A percentile compares a stretch with the other conserved stretches of the same genome.
These are phyloP conservation scores for Trametes elegans DNA, from an alignment of 768 basidiomycete genomes.

Conservation along the genomic window DNA sequence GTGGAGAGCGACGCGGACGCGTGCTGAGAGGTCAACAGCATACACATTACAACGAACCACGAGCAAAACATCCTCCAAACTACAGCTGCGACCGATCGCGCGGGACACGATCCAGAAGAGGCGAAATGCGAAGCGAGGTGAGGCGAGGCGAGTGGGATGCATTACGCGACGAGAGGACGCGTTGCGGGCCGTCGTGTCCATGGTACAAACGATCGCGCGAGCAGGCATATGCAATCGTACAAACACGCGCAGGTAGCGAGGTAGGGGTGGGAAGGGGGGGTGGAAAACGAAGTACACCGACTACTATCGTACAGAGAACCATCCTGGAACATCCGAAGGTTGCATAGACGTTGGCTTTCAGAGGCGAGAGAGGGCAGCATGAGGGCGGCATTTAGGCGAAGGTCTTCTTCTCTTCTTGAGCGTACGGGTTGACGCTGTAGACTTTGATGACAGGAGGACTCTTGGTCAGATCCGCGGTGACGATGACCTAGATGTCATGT, in stretches of 20 bases:
- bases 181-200: not conserved
- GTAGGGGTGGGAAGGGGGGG: not conserved
- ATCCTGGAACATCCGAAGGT: slow-evolving; percentile 3
- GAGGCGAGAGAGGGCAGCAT: not conserved
- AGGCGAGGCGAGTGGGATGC: not conserved
- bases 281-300: slow-evolving; percentile 2
- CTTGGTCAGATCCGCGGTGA: slow-evolving; percentile 93
- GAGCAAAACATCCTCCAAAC: slow-evolving; percentile 9
- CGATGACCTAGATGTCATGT: slow-evolving; percentile 92
- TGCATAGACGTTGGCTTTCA: slow-evolving; percentile 1
- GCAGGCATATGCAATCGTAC: slow-evolving; percentile 15
- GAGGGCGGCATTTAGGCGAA: not conserved
- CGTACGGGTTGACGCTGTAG: slow-evolving; percentile 92
- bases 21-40: slow-evolving; percentile 5
- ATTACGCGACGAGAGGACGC: not conserved
- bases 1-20: not conserved
- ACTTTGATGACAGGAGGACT: slow-evolving; percentile 97
- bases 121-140: not conserved
- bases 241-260: slow-evolving; percentile 8
- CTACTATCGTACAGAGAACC: slow-evolving; percentile 22
- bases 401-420: slow-evolving; percentile 47
- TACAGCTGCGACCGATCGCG: not conserved
- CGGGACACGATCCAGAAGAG: slow-evolving; percentile 1
- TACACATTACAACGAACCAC: slow-evolving; percentile 18
- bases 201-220: slow-evolving; percentile 2